Evolutionary conservation across 2,329 filamentous ascomycete species (phyloP), one percentile per base, ranked within the genome.

Genomic region (Dichotomopilus funicola): DNA sequence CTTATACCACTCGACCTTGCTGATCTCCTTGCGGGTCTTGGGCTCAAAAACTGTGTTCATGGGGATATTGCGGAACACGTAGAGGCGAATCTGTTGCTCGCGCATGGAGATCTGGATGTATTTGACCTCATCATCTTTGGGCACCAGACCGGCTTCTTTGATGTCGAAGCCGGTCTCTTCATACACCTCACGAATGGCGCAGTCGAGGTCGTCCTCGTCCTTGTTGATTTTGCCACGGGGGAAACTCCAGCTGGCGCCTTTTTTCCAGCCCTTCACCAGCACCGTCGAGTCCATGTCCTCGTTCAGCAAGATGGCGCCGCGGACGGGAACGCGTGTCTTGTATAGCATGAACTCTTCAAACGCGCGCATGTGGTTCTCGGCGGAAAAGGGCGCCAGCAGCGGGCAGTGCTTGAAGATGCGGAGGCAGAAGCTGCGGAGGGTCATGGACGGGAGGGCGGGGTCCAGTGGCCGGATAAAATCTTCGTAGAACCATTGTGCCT

Each of bases 401-500:
- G 94, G 94, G 64, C 92, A 97, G 68, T 96, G 92, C 64, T 91
- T 86, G 70, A 97, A 96, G 65, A 99, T 95, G 64, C 87, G 83
- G 57, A 95, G 78, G 65, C 89, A 92, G 72, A 99, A 99, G 51
- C 80, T 85, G 63, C 89, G 86, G 37, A 99, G 80, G 46, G 85
- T 83, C 78, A 97, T 87, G 54, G 88, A 91, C 4, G 94, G 94
- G 9, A 99, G 79, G 41, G 80, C 80, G 51, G 91, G 86, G 71
- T 96, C 88, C 61, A 94, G 78, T 41, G 92, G 91, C 48, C 94
- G 89, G 70, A 99, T 90, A 70, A 99, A 99, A 73, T 99, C 94
- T 78, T 99, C 94, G 82, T 99, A 99, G 74, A 95, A 99, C 94
- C 94, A 99, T 84, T 99, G 95, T 65, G 94, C 94, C 74, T 99